Evolutionary conservation across 2,329 filamentous ascomycete species (phyloP), one percentile per base, ranked within the genome.

Genomic region (Colletotrichum lini): DNA sequence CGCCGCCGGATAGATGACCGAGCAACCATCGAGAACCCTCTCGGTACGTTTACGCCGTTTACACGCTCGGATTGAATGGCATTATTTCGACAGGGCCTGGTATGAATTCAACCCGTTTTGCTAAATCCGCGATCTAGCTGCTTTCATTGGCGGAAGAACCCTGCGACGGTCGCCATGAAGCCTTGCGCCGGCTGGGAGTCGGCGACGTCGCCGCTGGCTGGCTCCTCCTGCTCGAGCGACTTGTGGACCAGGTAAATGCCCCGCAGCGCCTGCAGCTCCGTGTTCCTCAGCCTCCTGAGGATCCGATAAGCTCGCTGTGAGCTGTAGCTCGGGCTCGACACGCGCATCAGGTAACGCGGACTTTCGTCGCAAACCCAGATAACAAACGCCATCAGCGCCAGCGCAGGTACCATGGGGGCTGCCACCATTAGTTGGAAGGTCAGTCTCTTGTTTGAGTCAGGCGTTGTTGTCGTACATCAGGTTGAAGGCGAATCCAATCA

Each of bases 231-330:
- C 45, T 80, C 77, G 44, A 79, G 76, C 4, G 78, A 77, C 66
- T 63, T 54, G 61, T 83, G 78, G 40, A 84, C 78, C 10, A 83
- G 74, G 65, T 84, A 84, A 10, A 84, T 75, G 56, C 84, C 83
- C 12, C 82, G 76, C 4, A 84, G 74, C 0, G 82, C 83, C 78
- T 83, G 82, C 8, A 85, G 76, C 79, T 83, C 76, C 1, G 82
- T 83, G 56, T 82, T 81, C 35, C 83, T 77, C 5, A 84, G 75
- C n/a, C 73, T 78, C 7, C 75, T 67, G 5, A 84, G 73, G 12
- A 82, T 78, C 0, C 74, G 52, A 23, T 79, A 82, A 1, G 82
- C 82, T 9, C 77, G 77, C 16, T 77, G 68, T 0, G 81, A 79
- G 18, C 80, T 75, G 45, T 79, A 82, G 30, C 79, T 80, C 3